Base-by-base conservation (phyloP, 2,329 filamentous ascomycete species). In the Pyrenophora seminiperda region DNA sequence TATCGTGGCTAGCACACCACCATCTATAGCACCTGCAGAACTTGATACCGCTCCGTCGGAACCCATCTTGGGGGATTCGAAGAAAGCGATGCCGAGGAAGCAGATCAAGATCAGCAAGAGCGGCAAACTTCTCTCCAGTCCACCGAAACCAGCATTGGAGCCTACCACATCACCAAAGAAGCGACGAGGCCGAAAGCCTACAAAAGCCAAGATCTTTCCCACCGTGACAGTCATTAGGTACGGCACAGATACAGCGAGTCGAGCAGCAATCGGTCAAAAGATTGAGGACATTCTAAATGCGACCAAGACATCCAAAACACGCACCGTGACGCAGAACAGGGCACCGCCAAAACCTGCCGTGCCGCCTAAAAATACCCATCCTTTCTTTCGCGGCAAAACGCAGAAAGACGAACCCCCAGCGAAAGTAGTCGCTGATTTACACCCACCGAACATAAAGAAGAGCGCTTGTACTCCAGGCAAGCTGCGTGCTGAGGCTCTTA, bases 371-470 rank as follows among this genome's bases (percentile, higher is more conserved):
- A 59, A 76, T 1, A 81, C 83, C 0, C 86, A 91, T 71, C 88
- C 88, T 0, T 89, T 91, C 65, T 91, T 91, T 63, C 66, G 80
- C 13, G 83, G 81, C 5, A 88, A 85, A 59, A 17, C 76, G 5
- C 65, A 59, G 32, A 64, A 62, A 41, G 54, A 64, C 18, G 58
- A 62, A 5, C 37, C 38, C 29, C 19, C 65, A 58, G 38, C 55
- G 7, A 61, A 60, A 27, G 20, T 51, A 1, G 33, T 45, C 10
- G 9, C 38, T 4, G 47, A 64, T 9, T 32, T 47, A n/a, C 57
- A 39, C 4, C 53, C 45, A 11, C 36, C 44, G 3, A 58, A 56
- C 14, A 61, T 67, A 22, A 66, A 58, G 39, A 71, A 59, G 45
- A 74, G 75, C 37, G 75, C 77, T 1, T 71, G 74, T 11, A 79